These are phyloP conservation scores for Groenewaldozyma sp. DNA, from an alignment of 1,139 yeast species.

Conservation along the genomic window DNA sequence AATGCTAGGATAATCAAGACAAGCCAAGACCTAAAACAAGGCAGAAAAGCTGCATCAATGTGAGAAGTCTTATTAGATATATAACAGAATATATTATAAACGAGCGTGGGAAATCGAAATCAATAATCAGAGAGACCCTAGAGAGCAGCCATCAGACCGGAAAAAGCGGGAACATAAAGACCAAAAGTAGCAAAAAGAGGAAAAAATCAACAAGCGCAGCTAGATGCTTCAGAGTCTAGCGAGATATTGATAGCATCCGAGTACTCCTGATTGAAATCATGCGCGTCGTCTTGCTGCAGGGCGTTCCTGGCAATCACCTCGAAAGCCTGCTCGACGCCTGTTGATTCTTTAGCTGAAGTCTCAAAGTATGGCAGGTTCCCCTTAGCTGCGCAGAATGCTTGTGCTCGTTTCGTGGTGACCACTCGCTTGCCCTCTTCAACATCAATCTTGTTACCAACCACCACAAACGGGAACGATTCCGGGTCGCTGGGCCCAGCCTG, in stretches of 20 bases:
- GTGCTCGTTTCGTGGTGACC: slow-evolving; percentile 75
- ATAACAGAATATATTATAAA: too few species aligned
- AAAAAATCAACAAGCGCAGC: slow-evolving; percentile 59
- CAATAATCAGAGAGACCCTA: background rate
- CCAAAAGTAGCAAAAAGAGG: too few species aligned
- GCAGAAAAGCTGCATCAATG: background rate
- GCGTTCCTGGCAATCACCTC: slow-evolving; percentile 96
- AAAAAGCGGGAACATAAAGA: too few species aligned
- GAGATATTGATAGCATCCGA: slow-evolving; percentile 94
- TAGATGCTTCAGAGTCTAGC: slow-evolving; percentile 67
- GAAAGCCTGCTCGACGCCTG: slow-evolving; percentile 90
- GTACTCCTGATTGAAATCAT: slow-evolving; percentile 83
- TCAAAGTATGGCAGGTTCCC: slow-evolving; percentile 92
- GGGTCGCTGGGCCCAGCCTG: slow-evolving; percentile 93
- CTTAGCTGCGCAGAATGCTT: slow-evolving; percentile 71
- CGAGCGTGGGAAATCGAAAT: background rate
- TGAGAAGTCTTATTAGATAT: too few species aligned
- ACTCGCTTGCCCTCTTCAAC: slow-evolving; percentile 85
- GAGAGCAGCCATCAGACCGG: background rate
- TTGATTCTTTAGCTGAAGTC: slow-evolving; percentile 89
- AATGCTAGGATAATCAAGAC: background rate
- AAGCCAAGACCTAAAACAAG: background rate
- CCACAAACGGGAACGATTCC: slow-evolving; percentile 89
- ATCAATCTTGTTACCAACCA: slow-evolving; percentile 90
- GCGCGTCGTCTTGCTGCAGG: slow-evolving; percentile 79